These are phyloP conservation scores for Rhinocladiella similis DNA, from an alignment of 2,329 filamentous ascomycete species.

Conservation along the genomic window DNA sequence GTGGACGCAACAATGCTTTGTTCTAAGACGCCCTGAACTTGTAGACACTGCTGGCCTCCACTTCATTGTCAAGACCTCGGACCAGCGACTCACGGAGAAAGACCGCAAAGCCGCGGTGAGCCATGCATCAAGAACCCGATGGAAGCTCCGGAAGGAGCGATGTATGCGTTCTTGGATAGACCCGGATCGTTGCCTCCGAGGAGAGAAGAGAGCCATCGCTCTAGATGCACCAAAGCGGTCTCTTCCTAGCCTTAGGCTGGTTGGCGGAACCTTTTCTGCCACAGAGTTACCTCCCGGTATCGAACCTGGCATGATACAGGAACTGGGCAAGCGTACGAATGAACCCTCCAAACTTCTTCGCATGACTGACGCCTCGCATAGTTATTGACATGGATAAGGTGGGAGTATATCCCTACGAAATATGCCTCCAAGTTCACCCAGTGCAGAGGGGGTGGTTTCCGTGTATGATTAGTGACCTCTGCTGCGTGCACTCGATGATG, in stretches of 20 bases:
- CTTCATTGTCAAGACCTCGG: conserved; percentile 3
- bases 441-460: conserved; percentile 6
- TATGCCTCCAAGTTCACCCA: conserved; percentile 6
- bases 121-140: conserved; percentile 2
- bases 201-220: background rate
- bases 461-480: conserved; percentile 6
- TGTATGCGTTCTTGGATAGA: conserved; percentile 2
- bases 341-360: too few relatives aligned
- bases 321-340: conserved; percentile 1
- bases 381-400: conserved; percentile 1
- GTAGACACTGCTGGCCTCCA: background rate
- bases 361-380: too few relatives aligned
- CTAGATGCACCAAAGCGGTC: background rate
- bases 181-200: background rate
- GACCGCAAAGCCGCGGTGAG: background rate
- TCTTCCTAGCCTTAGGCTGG: background rate
- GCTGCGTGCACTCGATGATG: conserved; percentile 3
- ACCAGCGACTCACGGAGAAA: background rate
- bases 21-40: background rate
- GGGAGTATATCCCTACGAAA: conserved; percentile 5
- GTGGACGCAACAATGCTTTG: background rate
- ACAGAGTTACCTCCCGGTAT: conserved; percentile 1
- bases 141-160: conserved; percentile 1
- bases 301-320: conserved; percentile 5
- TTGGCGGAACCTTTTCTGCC: background rate